Evolutionary conservation across 306 rosid genomes (phyloP), one percentile per base, ranked within the genome.

Genomic region (Acacia confusa): DNA sequence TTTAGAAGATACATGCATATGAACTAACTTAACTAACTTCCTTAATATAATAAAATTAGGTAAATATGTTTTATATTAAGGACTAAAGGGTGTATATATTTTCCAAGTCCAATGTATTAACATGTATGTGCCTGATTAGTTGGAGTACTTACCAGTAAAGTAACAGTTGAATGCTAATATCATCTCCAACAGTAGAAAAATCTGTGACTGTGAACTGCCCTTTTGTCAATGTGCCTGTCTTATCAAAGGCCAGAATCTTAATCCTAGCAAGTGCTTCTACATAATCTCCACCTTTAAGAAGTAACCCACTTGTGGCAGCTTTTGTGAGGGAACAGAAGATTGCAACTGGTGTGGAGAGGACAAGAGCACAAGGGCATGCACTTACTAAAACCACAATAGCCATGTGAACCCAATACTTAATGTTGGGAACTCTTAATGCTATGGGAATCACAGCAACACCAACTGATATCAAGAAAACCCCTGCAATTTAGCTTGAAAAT

Each of bases 281-380:
- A 88, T 82, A 89, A 76, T 92, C 97, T 48, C 98, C 98, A 4
- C 98, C 97, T 89, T 95, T 95, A 82, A 95, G 85, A 6, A 95
- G 83, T 34, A 95, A 84, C 16, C 98, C 98, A 25, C 88, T 88
- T 3, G 86, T 86, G 47, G 97, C 98, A 45, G 97, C 94, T 82
- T 90, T 91, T 63, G 98, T 87, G 76, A 91, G 92, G 17, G 97
- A 92, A 87, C 97, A 95, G 77, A 92, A 95, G 40, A 94, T 89
- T 36, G 97, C 94, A 67, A 92, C 92, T 11, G 98, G 98, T 0
- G 98, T 91, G 24, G 98, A 95, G 61, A 95, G 97, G 79, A 95
- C 88, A 70, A 95, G 97, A 41, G 97, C 88, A 81, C 98, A 95
- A 3, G 98, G 98, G 75, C 97, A 95, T n/a, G 95, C 98, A 72